Evolutionary conservation across 2,329 filamentous ascomycete species (phyloP).

Genomic region (Fusarium equiseti): DNA sequence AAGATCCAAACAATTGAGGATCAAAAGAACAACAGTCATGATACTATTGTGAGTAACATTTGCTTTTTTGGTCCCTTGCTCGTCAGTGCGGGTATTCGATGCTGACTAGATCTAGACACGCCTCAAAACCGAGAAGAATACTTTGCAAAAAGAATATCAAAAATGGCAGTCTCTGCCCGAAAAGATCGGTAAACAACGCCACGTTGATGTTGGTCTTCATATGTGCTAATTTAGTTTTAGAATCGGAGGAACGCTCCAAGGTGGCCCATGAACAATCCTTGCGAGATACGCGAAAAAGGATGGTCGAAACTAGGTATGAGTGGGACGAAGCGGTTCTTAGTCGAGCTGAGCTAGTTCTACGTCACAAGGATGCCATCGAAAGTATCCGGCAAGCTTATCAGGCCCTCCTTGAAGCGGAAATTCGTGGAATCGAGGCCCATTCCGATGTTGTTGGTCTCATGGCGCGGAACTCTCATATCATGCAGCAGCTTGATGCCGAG

Average conservation of each 20-base stretch:
- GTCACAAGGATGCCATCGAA: constrained; percentile 70
- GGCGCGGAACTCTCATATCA: constrained; percentile 71
- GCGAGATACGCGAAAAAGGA: constrained; percentile 51
- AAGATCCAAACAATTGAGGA: constrained; percentile 59
- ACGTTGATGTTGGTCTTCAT: not conserved
- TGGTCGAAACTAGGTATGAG: constrained; percentile 64
- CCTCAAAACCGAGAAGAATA: constrained; percentile 72
- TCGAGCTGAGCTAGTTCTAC: constrained; percentile 66
- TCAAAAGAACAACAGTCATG: constrained; percentile 56
- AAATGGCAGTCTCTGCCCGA: constrained; percentile 75
- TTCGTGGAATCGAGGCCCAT: constrained; percentile 81
- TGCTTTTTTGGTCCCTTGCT: not conserved
- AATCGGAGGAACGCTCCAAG: constrained; percentile 53
- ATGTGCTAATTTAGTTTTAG: constrained; percentile 37
- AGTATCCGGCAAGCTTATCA: constrained; percentile 71
- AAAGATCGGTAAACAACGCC: constrained; percentile 71
- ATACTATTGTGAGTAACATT: constrained; percentile 52
- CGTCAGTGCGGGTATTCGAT: not conserved
- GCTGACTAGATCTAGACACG: constrained; percentile 55
- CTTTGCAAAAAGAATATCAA: constrained; percentile 74
- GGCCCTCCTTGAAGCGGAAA: constrained; percentile 74
- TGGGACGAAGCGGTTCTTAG: constrained; percentile 67
- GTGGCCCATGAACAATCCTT: constrained; percentile 50
- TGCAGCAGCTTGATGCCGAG: constrained; percentile 62
- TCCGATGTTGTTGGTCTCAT: constrained; percentile 82